phyloP scores from a whole-genome alignment of 2,329 filamentous ascomycete genomes.

The Apiospora arundinis region DNA sequence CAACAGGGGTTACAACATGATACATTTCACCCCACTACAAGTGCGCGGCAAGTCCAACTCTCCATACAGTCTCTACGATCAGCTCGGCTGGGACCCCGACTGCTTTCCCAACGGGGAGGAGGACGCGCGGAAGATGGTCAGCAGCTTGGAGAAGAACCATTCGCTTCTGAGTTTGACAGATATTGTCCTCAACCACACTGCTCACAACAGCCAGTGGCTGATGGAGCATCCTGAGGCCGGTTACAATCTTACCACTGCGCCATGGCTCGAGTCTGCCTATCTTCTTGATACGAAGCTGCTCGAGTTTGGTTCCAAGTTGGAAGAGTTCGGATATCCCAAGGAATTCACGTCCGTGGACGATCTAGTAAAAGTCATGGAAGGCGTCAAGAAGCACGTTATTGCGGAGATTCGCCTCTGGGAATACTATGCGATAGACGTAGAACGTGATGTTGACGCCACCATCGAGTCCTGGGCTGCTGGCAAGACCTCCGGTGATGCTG shows the following conservation, averaged over 20 bases:
- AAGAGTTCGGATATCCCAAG: constrained; percentile 75
- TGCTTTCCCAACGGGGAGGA: constrained; percentile 86
- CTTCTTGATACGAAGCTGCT: constrained; percentile 68
- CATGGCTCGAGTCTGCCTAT: constrained; percentile 72
- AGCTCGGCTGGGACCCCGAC: constrained; percentile 81
- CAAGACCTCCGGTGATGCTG: constrained; percentile 56
- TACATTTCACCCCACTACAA: constrained; percentile 96
- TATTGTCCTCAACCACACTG: constrained; percentile 97
- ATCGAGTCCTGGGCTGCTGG: constrained; percentile 75
- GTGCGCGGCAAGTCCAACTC: constrained; percentile 90
- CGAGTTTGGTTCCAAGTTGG: constrained; percentile 78
- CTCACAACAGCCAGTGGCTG: constrained; percentile 93
- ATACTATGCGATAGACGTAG: constrained; percentile 85
- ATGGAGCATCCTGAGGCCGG: constrained; percentile 93
- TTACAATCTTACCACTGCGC: constrained; percentile 91
- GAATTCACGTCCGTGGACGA: constrained; percentile 75
- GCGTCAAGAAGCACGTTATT: constrained; percentile 81
- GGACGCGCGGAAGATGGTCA: constrained; percentile 78
- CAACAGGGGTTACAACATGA: constrained; percentile 95
- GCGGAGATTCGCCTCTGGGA: constrained; percentile 85
- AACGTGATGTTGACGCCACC: constrained; percentile 71
- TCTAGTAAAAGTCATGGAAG: constrained; percentile 81
- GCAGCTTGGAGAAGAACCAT: constrained; percentile 83
- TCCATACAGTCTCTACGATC: constrained; percentile 95
- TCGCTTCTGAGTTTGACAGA: constrained; percentile 89